Base-by-base conservation (phyloP, 257 asterid species). In the Solanum chaucha region DNA sequence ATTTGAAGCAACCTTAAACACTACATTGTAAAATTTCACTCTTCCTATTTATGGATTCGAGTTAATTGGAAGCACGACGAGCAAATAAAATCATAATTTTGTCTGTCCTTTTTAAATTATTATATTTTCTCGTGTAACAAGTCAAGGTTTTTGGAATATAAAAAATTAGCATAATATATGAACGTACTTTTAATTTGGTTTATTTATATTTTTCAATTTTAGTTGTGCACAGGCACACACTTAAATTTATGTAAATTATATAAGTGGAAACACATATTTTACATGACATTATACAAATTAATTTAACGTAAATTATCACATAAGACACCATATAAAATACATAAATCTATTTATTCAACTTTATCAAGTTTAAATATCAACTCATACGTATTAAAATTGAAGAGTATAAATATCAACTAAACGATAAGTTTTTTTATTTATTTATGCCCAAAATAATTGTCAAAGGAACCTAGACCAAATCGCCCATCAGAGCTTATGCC, bases 261-360 rank as follows among this genome's bases (percentile, higher is more conserved):
- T n/a, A 61, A 9, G 0, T 61, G 2, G 0, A n/a, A 4, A n/a
- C 14, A 61, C 6, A 4, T 0, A 61, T n/a, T 61, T n/a, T 61
- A 58, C 26, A 2, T 61, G 70, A 0, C 6, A 10, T n/a, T 1
- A 61, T 4, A 10, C 6, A 10, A 61, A n/a, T 10, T 0, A 61
- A 10, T 59, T 0, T 59, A 5, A 59, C 3, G 0, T 1, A 0
- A 59, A 22, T 59, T 58, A 3, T 1, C 2, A 19, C 0, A 3
- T 58, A 58, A 19, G 2, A 19, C 5, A 20, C 0, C 11, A 19
- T 58, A 58, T 20, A 59, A 20, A 8, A 59, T 20, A 0, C 4
- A 11, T 58, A 20, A 19, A 0, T 58, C 5, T 3, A 58, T 0
- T 8, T 20, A 0, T 58, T 58, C 0, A 58, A 20, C 2, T 19